Evolutionary conservation across 2,329 filamentous ascomycete species (phyloP).

Genomic region (Stenocarpella maydis): DNA sequence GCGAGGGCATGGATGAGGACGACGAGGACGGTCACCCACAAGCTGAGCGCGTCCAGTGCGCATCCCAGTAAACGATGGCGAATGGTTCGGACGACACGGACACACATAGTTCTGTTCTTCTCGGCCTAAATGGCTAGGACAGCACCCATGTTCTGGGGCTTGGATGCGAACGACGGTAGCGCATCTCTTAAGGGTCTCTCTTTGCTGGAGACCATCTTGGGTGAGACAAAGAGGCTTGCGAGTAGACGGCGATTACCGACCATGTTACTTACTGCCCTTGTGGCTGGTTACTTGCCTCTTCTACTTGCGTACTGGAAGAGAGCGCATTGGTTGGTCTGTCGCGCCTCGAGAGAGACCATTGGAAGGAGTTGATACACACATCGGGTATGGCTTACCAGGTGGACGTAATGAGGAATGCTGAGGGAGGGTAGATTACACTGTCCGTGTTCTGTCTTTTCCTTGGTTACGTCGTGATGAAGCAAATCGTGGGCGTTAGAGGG

Average conservation of each 20-base stretch:
- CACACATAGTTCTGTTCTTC: not conserved
- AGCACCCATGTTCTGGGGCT: not conserved
- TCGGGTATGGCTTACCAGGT: not conserved
- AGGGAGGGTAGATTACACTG: slow-evolving; percentile 24
- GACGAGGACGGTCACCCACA: slow-evolving; percentile 79
- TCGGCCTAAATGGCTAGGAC: not conserved
- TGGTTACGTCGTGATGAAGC: slow-evolving; percentile 31
- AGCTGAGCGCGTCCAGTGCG: slow-evolving; percentile 84
- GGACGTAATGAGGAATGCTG: slow-evolving; percentile 27
- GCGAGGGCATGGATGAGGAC: slow-evolving; percentile 73
- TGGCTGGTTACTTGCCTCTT: slow-evolving; percentile 1
- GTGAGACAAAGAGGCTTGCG: not conserved
- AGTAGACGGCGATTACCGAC: not conserved
- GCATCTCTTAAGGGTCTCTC: not conserved
- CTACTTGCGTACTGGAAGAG: slow-evolving; percentile 1
- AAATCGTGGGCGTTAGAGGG: slow-evolving; percentile 36
- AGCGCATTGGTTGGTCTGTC: not conserved
- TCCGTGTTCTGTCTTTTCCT: slow-evolving; percentile 27
- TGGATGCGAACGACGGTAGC: not conserved
- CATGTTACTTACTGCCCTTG: not conserved
- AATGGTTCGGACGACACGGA: not conserved
- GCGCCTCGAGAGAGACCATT: not conserved
- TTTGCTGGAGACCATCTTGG: not conserved
- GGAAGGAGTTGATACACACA: not conserved
- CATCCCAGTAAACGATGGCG: slow-evolving; percentile 74